Conservation (phyloP, 164 flowering plant species). For the Tetracentron sinense region DNA sequence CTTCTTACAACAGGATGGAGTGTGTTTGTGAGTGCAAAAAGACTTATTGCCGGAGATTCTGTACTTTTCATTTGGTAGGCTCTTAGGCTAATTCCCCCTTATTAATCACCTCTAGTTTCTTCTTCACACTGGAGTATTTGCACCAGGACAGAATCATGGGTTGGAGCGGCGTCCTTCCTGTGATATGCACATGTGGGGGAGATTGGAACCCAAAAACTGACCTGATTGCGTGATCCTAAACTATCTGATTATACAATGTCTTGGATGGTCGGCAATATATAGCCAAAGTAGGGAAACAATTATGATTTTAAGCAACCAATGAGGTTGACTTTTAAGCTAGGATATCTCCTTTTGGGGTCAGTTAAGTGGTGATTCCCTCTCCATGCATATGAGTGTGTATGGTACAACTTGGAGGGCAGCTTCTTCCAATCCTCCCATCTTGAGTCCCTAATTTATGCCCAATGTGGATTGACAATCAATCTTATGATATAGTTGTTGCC, state of each 20-base stretch:
- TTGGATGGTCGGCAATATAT: too few relatives aligned
- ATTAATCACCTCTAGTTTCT: not conserved
- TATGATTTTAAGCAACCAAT: too few relatives aligned
- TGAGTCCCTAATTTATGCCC: not conserved
- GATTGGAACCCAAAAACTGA: too few relatives aligned
- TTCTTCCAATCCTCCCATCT: not conserved
- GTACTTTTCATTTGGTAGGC: slow-evolving; percentile 86
- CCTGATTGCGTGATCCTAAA: too few relatives aligned
- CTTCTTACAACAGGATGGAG: slow-evolving; percentile 94
- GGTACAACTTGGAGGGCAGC: not conserved
- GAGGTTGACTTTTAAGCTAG: too few relatives aligned
- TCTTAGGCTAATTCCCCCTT: not conserved
- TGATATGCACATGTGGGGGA: too few relatives aligned
- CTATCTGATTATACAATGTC: too few relatives aligned
- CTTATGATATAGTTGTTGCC: not conserved
- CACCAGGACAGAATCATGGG: not conserved
- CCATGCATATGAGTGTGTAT: not conserved
- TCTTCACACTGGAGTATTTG: not conserved
- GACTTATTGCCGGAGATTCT: slow-evolving; percentile 90
- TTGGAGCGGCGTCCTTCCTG: not conserved
- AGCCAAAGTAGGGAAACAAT: too few relatives aligned
- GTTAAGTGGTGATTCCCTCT: not conserved
- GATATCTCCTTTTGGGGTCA: not conserved
- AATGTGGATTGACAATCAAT: not conserved
- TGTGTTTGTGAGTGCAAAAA: slow-evolving; percentile 84